A percentile compares a stretch with the other conserved stretches of the same genome.
phyloP scores from a whole-genome alignment of 345 rosid genomes.

The Eucalyptus polyanthemos region DNA sequence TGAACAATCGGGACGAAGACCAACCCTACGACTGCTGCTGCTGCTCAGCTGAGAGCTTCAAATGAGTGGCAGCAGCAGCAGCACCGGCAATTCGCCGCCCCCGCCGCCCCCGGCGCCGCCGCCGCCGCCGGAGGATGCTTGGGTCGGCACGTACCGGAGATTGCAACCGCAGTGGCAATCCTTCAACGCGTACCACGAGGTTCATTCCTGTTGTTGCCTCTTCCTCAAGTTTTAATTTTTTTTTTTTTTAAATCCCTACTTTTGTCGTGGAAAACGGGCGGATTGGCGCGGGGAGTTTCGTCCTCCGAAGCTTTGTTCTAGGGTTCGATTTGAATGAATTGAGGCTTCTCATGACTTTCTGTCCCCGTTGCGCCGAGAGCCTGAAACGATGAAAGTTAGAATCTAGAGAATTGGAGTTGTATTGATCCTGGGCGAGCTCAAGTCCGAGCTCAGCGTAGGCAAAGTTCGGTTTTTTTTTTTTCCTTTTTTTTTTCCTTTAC shows the following conservation, averaged over 20 bases:
- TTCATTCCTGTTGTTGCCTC: background rate
- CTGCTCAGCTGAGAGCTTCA: background rate
- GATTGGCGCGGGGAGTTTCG: background rate
- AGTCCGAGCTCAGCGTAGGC: background rate
- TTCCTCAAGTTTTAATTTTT: background rate
- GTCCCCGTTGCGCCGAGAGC: background rate
- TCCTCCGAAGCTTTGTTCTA: background rate
- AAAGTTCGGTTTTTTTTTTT: background rate
- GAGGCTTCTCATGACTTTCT: background rate
- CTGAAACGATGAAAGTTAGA: background rate
- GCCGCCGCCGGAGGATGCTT: conserved; percentile 46
- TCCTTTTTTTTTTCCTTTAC: too few species aligned
- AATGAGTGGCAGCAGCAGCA: background rate
- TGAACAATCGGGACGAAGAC: background rate
- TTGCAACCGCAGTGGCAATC: conserved; percentile 55
- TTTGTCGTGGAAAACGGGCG: background rate
- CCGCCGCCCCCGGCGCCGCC: background rate
- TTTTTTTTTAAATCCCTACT: background rate
- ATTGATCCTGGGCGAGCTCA: background rate
- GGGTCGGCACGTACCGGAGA: conserved; percentile 35
- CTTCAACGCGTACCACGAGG: conserved; percentile 37
- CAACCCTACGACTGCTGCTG: background rate
- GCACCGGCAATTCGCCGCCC: background rate
- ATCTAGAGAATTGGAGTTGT: background rate
- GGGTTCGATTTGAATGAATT: background rate